phyloP scores from a whole-genome alignment of 2,329 filamentous ascomycete genomes.

The Lachnellula subtilissima region DNA sequence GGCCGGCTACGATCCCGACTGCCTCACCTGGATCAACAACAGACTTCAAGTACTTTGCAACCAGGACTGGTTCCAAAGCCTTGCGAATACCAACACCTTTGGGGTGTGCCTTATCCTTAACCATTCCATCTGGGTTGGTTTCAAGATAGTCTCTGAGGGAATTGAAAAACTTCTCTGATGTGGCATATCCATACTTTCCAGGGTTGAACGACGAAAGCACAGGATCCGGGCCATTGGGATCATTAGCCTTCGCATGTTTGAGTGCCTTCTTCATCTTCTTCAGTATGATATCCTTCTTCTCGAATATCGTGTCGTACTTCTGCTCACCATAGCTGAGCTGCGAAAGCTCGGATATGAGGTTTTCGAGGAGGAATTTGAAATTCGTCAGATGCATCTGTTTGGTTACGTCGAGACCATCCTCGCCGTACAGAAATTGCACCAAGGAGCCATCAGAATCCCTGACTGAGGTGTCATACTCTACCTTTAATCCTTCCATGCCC shows the following conservation, averaged over 20 bases:
- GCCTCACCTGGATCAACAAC: constrained; percentile 93
- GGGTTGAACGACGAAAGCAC: constrained; percentile 69
- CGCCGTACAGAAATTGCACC: constrained; percentile 93
- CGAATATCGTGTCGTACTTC: constrained; percentile 56
- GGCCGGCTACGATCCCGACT: constrained; percentile 92
- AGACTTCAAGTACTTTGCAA: constrained; percentile 88
- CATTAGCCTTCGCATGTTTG: constrained; percentile 60
- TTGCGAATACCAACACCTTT: constrained; percentile 36
- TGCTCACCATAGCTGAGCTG: constrained; percentile 63
- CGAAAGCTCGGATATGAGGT: constrained; percentile 74
- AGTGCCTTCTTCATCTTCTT: constrained; percentile 72
- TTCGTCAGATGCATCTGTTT: constrained; percentile 89
- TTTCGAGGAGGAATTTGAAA: constrained; percentile 85
- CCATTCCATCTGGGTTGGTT: constrained; percentile 61
- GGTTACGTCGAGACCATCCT: constrained; percentile 89
- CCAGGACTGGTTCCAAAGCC: constrained; percentile 65
- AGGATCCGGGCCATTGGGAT: constrained; percentile 59
- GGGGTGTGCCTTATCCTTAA: constrained; percentile 44
- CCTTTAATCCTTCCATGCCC: constrained; percentile 91
- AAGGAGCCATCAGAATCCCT: constrained; percentile 90
- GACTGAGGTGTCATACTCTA: constrained; percentile 91
- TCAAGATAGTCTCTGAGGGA: constrained; percentile 73
- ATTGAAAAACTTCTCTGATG: constrained; percentile 79
- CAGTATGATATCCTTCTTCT: constrained; percentile 57
- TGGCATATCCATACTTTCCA: constrained; percentile 74